These are phyloP conservation scores for Ogataea methanolica DNA, from an alignment of 805 yeast genomes.

Conservation along the genomic window DNA sequence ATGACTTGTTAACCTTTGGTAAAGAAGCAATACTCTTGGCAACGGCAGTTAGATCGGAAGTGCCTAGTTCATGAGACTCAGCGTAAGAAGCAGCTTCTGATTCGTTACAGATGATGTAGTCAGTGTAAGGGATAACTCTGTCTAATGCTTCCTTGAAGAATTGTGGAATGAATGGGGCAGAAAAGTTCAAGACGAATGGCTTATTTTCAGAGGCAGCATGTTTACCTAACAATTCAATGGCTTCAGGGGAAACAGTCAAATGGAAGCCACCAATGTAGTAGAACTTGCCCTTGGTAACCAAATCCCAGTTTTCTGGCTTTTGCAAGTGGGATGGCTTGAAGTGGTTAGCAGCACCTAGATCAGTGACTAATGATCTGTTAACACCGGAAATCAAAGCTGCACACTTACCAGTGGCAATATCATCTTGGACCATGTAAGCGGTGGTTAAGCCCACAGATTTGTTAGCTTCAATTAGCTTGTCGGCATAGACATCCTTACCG, in stretches of 20 bases:
- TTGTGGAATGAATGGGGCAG: slow-evolving; percentile 96
- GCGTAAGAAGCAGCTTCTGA: slow-evolving; percentile 95
- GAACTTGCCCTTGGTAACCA: slow-evolving; percentile 73
- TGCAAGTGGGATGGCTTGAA: slow-evolving; percentile 86
- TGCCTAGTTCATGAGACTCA: slow-evolving; percentile 65
- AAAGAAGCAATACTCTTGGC: slow-evolving; percentile 79
- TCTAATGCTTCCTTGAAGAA: slow-evolving; percentile 92
- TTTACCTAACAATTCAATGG: slow-evolving; percentile 82
- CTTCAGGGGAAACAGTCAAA: slow-evolving; percentile 94
- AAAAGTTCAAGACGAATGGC: slow-evolving; percentile 71
- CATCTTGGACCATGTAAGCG: slow-evolving; percentile 74
- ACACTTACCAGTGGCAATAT: slow-evolving; percentile 90
- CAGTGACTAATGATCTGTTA: slow-evolving; percentile 92
- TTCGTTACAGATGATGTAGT: slow-evolving; percentile 91
- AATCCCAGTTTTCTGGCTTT: slow-evolving; percentile 83
- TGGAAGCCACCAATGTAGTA: slow-evolving; percentile 99
- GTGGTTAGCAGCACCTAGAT: slow-evolving; percentile 96
- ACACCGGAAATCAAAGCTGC: slow-evolving; percentile 85
- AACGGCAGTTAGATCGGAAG: slow-evolving; percentile 63
- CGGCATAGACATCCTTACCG: slow-evolving; percentile 87
- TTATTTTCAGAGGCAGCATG: slow-evolving; percentile 56
- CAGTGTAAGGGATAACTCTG: slow-evolving; percentile 77
- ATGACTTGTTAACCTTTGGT: slow-evolving; percentile 65
- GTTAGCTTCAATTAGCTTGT: slow-evolving; percentile 78
- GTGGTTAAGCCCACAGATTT: slow-evolving; percentile 83